phyloP scores from a whole-genome alignment of 441 rosid species.

The Dalechampia spathulata region DNA sequence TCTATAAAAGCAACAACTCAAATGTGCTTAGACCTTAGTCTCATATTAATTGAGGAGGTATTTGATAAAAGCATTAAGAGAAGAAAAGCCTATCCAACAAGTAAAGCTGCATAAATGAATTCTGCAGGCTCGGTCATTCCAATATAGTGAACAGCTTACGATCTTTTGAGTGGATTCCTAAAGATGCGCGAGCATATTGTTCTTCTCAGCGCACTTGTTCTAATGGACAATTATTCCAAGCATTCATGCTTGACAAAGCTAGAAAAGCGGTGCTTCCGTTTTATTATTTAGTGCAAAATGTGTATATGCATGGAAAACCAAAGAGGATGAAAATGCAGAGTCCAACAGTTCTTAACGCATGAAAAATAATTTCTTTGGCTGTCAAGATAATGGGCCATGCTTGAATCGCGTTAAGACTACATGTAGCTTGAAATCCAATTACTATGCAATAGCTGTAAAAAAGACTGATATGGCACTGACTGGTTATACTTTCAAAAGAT shows the following conservation, averaged over 20 bases:
- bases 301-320: too few species aligned
- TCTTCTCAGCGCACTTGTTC: neutral
- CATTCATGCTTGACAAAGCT: too few species aligned
- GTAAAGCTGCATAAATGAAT: neutral
- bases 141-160: neutral
- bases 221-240: neutral
- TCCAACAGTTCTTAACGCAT: neutral
- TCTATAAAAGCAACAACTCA: too few species aligned
- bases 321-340: neutral
- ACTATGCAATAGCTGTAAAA: neutral
- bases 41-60: too few species aligned
- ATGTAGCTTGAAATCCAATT: too few species aligned
- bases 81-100: neutral
- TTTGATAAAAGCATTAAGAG: neutral
- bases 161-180: neutral
- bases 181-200: neutral
- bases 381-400: neutral
- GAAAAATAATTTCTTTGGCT: neutral
- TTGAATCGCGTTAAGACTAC: neutral
- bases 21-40: too few species aligned
- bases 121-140: neutral
- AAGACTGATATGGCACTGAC: neutral
- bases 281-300: neutral
- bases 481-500: neutral
- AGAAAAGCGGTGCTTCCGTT: too few species aligned